Evolutionary conservation across 768 basidiomycete species (phyloP).

Genomic region (Rhodotorula diobovata): DNA sequence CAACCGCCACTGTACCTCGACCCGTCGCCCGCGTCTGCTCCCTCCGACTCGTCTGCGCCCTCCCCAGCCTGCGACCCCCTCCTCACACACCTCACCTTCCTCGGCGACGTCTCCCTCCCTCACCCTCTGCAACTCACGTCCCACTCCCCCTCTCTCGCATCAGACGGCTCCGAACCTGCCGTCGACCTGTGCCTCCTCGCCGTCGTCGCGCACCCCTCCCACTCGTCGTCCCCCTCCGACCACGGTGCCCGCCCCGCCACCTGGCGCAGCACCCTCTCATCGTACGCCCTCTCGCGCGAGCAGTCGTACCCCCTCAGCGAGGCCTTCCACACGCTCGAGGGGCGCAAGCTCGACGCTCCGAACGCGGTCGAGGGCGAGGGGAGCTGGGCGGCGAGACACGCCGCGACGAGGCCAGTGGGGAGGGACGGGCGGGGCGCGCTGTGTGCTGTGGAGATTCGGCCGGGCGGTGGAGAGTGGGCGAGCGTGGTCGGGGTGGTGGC

Average conservation of each 20-base stretch:
- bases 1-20: constrained; percentile 16
- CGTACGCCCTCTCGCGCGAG: constrained; percentile 5
- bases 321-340: constrained; percentile 18
- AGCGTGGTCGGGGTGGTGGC: neutral
- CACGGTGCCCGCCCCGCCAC: neutral
- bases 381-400: neutral
- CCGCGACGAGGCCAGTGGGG: neutral
- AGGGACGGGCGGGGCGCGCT: neutral
- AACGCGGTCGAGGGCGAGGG: neutral
- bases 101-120: constrained; percentile 24
- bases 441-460: constrained; percentile 1
- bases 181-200: constrained; percentile 29
- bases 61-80: neutral
- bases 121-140: neutral
- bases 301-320: constrained; percentile 11
- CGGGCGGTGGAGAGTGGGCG: constrained; percentile 14
- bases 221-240: too few relatives aligned
- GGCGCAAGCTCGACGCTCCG: constrained; percentile 8
- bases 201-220: neutral
- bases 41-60: neutral
- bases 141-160: neutral
- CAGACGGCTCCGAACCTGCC: constrained; percentile 5
- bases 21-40: constrained; percentile 4
- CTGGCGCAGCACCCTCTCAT: neutral
- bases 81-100: constrained; percentile 26